Base-by-base conservation (phyloP, 208 protist species). In the Leishmania mexicana region DNA sequence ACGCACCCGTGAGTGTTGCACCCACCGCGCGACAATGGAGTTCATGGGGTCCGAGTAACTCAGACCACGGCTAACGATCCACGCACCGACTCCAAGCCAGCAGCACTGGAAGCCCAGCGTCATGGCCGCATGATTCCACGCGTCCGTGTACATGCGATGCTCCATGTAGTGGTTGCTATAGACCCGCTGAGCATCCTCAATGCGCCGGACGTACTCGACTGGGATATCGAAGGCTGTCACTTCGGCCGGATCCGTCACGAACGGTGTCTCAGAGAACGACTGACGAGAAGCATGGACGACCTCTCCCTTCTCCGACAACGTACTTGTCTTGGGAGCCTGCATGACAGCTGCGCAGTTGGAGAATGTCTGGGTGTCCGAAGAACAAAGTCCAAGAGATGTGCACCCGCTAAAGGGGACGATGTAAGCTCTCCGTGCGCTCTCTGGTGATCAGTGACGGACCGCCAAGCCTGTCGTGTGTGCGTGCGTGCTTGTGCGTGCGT, bases 1-100 rank as follows among this genome's bases (percentile, higher is more conserved):
- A 42, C 88, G 89, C 54, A 94, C 40, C 5, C 75, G 35, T 21
- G 84, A 79, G 81, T 88, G 85, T 38, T 85, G 81, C 58, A 84
- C 88, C 86, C 89, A 91, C 19, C 87, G 83, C 15, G 89, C 88
- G 5, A 88, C 78, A 47, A 95, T 42, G 6, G 93, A 96, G 80
- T 95, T 90, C 47, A 93, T 85, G 7, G 93, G 93, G 83, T 95
- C 90, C 10, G 88, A 91, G 83, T 93, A 94, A 38, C 85, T 81
- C 54, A 89, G 87, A 6, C 93, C 91, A 15, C 93, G 93, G 71
- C 86, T 84, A 35, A 92, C 65, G 54, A 96, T 82, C 91, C 93
- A 96, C 19, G 75, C 74, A 7, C 88, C 86, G 19, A 96, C 84
- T 67, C 85, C 86, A 11, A 96, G 79, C 91, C 93, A 96, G 67